Evolutionary conservation across 192 early-diverging fungal genomes (phyloP).

Genomic region (Dimargaris xerosporica): DNA sequence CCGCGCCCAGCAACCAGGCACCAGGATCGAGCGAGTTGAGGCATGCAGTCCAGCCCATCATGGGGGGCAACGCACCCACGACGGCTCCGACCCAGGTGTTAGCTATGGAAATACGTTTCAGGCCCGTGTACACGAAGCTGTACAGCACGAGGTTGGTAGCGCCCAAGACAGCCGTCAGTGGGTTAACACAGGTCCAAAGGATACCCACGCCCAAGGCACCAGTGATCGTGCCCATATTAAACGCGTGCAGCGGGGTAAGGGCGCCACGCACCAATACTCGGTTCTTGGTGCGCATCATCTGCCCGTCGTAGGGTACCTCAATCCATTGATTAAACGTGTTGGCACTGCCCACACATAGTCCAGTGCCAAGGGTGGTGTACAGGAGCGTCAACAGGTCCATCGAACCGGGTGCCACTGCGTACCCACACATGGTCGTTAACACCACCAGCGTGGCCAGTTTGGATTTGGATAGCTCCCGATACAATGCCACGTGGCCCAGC

Average conservation of each 20-base stretch:
- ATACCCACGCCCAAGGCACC: conserved; percentile 49
- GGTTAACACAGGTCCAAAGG: conserved; percentile 69
- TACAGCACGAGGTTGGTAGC: conserved; percentile 81
- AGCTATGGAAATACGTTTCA: conserved; percentile 84
- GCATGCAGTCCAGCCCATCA: conserved; percentile 94
- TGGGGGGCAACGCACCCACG: conserved; percentile 93
- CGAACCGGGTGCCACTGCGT: conserved; percentile 75
- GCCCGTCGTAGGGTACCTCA: conserved; percentile 89
- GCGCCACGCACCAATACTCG: conserved; percentile 69
- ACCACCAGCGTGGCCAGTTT: conserved; percentile 80
- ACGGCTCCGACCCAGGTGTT: conserved; percentile 94
- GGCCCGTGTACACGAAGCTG: conserved; percentile 73
- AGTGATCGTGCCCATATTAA: conserved; percentile 47
- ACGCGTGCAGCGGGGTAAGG: conserved; percentile 60
- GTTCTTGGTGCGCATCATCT: conserved; percentile 88
- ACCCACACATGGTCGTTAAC: conserved; percentile 87
- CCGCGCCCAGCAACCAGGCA: conserved; percentile 60
- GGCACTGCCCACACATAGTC: conserved; percentile 73
- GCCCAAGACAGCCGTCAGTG: conserved; percentile 66
- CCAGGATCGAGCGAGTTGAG: conserved; percentile 39
- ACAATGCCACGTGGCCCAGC: conserved; percentile 24
- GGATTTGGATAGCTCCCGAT: conserved; percentile 69
- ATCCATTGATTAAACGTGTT: conserved; percentile 96
- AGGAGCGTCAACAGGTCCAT: conserved; percentile 40
- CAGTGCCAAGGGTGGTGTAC: conserved; percentile 71